A percentile compares a stretch with the other conserved stretches of the same genome.
phyloP scores from a whole-genome alignment of 768 basidiomycete genomes.

The Coprinopsis cinerea region DNA sequence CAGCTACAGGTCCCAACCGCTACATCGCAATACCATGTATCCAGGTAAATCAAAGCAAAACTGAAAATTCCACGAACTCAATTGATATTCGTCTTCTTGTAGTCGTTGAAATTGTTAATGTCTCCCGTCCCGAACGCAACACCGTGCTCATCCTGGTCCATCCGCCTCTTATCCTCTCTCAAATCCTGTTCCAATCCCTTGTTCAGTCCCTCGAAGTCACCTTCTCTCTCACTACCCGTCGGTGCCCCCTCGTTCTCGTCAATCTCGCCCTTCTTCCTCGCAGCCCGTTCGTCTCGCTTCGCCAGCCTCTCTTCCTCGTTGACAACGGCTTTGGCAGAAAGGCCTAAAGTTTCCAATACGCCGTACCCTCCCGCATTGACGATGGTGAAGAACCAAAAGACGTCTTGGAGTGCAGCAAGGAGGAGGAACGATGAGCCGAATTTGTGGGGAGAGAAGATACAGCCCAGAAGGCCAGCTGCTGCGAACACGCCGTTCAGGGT shows the following conservation, averaged over 20 bases:
- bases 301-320: background rate
- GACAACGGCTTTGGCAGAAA: conserved; percentile 3
- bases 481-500: conserved; percentile 20
- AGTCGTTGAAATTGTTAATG: background rate
- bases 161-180: background rate
- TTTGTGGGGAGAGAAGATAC: conserved; percentile 16
- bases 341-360: conserved; percentile 15
- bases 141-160: background rate
- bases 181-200: too few species aligned
- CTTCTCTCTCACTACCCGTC: background rate
- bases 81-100: background rate
- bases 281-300: background rate
- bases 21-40: too few species aligned
- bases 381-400: conserved; percentile 19
- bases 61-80: too few species aligned
- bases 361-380: conserved; percentile 15
- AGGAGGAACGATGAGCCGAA: conserved; percentile 21
- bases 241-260: background rate
- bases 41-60: too few species aligned
- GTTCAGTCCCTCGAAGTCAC: background rate
- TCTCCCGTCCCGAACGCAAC: background rate
- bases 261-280: background rate
- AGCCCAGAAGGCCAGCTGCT: conserved; percentile 12
- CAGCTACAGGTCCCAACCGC: too few species aligned
- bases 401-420: conserved; percentile 17